Percentiles rank a stretch among this genome's conserved stretches.
These are phyloP conservation scores for Aspergillus sp. DNA, from an alignment of 2,329 filamentous ascomycete genomes.

Conservation along the genomic window DNA sequence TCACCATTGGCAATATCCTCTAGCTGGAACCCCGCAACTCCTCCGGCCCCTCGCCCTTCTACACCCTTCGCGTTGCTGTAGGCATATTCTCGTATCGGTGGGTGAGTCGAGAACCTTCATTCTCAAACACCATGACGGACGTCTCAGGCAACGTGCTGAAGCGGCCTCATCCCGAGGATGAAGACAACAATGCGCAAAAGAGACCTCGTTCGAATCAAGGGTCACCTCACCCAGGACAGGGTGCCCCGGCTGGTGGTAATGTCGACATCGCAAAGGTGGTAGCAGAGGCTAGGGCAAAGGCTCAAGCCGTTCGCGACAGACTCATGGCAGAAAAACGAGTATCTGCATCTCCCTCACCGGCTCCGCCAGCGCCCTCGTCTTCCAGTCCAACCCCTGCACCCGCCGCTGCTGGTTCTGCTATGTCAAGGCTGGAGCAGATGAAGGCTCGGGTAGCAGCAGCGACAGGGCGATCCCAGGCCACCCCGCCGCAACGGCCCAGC, in stretches of 20 bases:
- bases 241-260: conserved; percentile 34
- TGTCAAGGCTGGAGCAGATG: conserved; percentile 71
- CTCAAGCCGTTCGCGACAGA: conserved; percentile 49
- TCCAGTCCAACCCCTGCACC: conserved; percentile 39
- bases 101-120: conserved; percentile 13
- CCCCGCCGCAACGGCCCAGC: conserved; percentile 47
- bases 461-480: conserved; percentile 52
- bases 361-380: conserved; percentile 26
- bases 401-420: conserved; percentile 44
- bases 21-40: neutral
- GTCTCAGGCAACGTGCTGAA: conserved; percentile 46
- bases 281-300: conserved; percentile 49
- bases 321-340: conserved; percentile 41
- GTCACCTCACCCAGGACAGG: conserved; percentile 45
- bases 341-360: conserved; percentile 16
- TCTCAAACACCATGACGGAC: conserved; percentile 40
- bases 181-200: conserved; percentile 47
- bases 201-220: conserved; percentile 52
- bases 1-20: neutral
- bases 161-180: conserved; percentile 50
- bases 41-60: neutral
- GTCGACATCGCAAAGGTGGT: conserved; percentile 50
- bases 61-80: neutral
- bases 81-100: conserved; percentile 1
- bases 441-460: conserved; percentile 78